Base-by-base conservation (phyloP, 2,329 filamentous ascomycete species). In the Pseudohalonectria lignicola region DNA sequence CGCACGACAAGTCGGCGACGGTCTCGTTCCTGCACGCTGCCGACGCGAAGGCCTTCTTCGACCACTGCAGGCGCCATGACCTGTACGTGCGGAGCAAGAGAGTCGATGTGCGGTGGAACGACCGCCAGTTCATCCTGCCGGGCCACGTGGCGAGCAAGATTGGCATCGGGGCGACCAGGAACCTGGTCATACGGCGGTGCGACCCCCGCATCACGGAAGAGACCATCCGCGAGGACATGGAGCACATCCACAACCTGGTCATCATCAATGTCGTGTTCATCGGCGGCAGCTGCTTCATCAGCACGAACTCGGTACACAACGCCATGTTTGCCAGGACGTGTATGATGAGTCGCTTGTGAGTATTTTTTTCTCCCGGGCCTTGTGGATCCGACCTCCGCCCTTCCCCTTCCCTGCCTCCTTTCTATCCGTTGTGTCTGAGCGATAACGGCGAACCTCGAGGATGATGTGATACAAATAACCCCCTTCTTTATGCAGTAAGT, bases 171-270 rank as follows among this genome's bases (percentile, higher is more conserved):
- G 82, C 82, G 12, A 82, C 76, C 31, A 76, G 86, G 42, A 92
- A 90, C 49, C 56, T 93, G 28, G 61, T 88, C 16, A 71, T 93
- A 31, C 71, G 72, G 41, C 69, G 70, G 9, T 74, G 72, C 46
- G 65, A 65, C 47, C 61, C 61, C 38, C 69, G 62, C 38, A 62
- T 83, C 46, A 86, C 77, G 0, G 79, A 79, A 46, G 60, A 72
- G 7, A 59, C 61, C 13, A 76, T 93, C 45, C 76, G 81, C 10
- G 69, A 79, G 4, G 82, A 93, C 48, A 67, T 92, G 28, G 80
- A 87, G 18, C 86, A 93, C 53, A 90, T 93, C 43, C 79, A 90
- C 61, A 84, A 85, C 44, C 67, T 93, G 1, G 64, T 80, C 17
- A 71, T 93, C 10, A 66, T 92, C 49, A 71, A 71, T 31, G 61